Conservation (phyloP, 495 filamentous ascomycete species). For the Hyaloscypha finlandica region DNA sequence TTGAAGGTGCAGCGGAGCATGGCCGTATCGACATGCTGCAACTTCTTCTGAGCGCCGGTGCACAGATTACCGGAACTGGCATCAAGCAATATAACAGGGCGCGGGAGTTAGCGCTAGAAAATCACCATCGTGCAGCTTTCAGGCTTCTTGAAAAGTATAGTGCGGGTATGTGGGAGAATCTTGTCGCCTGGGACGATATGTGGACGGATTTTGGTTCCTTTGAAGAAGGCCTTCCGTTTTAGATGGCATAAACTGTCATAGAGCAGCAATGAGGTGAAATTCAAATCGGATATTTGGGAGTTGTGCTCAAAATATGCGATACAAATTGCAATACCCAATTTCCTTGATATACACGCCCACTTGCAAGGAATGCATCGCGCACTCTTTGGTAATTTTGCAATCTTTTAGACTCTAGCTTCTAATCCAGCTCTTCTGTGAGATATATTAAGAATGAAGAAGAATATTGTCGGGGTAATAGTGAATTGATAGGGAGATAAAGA, state of each 20-base stretch:
- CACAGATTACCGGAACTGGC: conserved; percentile 10
- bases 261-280: not conserved
- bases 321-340: too few relatives aligned
- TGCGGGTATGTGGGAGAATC: conserved; percentile 6
- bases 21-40: conserved; percentile 44
- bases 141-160: conserved; percentile 18
- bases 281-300: too few relatives aligned
- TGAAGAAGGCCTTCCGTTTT: conserved; percentile 11
- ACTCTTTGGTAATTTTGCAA: too few relatives aligned
- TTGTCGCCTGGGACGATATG: conserved; percentile 13
- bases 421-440: too few relatives aligned
- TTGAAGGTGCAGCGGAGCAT: conserved; percentile 46
- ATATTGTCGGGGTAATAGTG: too few relatives aligned
- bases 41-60: conserved; percentile 25
- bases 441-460: too few relatives aligned
- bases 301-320: too few relatives aligned
- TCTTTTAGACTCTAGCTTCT: too few relatives aligned
- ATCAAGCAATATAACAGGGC: conserved; percentile 12
- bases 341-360: too few relatives aligned
- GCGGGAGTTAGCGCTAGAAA: conserved; percentile 6
- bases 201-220: conserved; percentile 4
- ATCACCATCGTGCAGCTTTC: conserved; percentile 12
- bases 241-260: not conserved
- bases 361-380: too few relatives aligned
- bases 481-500: too few relatives aligned